A percentile compares a stretch with the other conserved stretches of the same genome.
Evolutionary conservation across 2,329 filamentous ascomycete genomes (phyloP).

Genomic region (Ceratocystis smalleyi): DNA sequence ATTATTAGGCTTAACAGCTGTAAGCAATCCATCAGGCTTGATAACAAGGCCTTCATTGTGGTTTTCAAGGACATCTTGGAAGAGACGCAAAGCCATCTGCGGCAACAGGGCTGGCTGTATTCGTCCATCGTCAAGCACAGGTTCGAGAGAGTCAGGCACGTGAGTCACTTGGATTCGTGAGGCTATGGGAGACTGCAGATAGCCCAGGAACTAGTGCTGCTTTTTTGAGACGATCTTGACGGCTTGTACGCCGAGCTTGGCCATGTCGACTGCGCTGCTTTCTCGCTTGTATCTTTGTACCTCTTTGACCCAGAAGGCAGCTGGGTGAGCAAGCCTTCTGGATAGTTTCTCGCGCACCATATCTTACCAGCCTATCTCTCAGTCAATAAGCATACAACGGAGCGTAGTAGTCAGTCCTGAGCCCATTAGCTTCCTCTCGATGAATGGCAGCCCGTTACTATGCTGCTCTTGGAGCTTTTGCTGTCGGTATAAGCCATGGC

Average conservation of each 20-base stretch:
- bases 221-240: conserved; percentile 34
- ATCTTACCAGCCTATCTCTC: conserved; percentile 63
- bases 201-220: background rate
- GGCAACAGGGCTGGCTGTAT: conserved; percentile 30
- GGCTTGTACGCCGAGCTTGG: conserved; percentile 52
- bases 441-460: conserved; percentile 58
- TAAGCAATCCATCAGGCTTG: conserved; percentile 68
- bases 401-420: conserved; percentile 36
- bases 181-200: conserved; percentile 22
- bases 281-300: conserved; percentile 47
- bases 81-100: conserved; percentile 41
- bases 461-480: conserved; percentile 22
- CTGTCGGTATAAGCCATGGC: conserved; percentile 34
- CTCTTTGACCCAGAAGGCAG: conserved; percentile 42
- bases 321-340: conserved; percentile 53
- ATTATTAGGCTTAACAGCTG: conserved; percentile 28
- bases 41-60: conserved; percentile 66
- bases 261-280: conserved; percentile 49
- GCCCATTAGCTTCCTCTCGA: conserved; percentile 39
- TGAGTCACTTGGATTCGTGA: conserved; percentile 73
- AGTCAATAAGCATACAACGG: conserved; percentile 63
- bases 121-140: conserved; percentile 49
- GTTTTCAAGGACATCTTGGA: conserved; percentile 49
- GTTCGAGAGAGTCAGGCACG: conserved; percentile 62
- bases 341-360: conserved; percentile 50